Evolutionary conservation across 495 filamentous ascomycete genomes (phyloP).

Genomic region (Aspergillus cavernicola): DNA sequence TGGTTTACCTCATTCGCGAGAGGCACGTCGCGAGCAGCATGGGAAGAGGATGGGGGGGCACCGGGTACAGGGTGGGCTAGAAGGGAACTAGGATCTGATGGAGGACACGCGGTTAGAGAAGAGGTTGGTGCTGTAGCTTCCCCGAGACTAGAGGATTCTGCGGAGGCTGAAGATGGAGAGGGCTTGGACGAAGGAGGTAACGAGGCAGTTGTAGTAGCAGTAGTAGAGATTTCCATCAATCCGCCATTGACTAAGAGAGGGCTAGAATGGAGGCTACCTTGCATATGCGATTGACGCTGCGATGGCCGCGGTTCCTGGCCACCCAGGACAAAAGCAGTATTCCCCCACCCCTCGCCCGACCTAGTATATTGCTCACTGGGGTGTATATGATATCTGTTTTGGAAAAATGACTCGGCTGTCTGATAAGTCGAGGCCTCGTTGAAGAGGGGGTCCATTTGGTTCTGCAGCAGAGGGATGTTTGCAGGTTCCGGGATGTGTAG

Average conservation of each 20-base stretch:
- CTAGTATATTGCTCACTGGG: slow-evolving; percentile 25
- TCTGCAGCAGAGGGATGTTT: slow-evolving; percentile 67
- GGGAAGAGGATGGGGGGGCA: slow-evolving; percentile 38
- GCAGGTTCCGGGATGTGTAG: slow-evolving; percentile 65
- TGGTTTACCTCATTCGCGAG: slow-evolving; percentile 34
- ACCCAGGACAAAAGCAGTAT: slow-evolving; percentile 24
- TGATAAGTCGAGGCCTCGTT: slow-evolving; percentile 61
- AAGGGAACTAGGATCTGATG: slow-evolving; percentile 32
- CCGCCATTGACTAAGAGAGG: slow-evolving; percentile 16
- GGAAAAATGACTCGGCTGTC: slow-evolving; percentile 20
- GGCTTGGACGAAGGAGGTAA: slow-evolving; percentile 7
- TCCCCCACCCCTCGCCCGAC: slow-evolving; percentile 14
- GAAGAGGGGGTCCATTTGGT: slow-evolving; percentile 70
- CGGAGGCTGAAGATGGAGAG: slow-evolving; percentile 12
- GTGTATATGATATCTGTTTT: slow-evolving; percentile 11
- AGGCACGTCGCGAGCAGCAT: slow-evolving; percentile 40
- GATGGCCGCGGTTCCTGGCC: slow-evolving; percentile 16
- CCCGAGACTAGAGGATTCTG: slow-evolving; percentile 12
- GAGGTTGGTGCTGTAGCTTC: slow-evolving; percentile 18
- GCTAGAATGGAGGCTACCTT: slow-evolving; percentile 29
- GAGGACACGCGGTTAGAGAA: slow-evolving; percentile 29
- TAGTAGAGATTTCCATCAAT: slow-evolving; percentile 15
- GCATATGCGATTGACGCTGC: slow-evolving; percentile 12
- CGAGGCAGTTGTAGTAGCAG: slow-evolving; percentile 21
- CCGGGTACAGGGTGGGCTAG: slow-evolving; percentile 35